phyloP scores from a whole-genome alignment of 768 basidiomycete species.

The Termitomyces heimii region DNA sequence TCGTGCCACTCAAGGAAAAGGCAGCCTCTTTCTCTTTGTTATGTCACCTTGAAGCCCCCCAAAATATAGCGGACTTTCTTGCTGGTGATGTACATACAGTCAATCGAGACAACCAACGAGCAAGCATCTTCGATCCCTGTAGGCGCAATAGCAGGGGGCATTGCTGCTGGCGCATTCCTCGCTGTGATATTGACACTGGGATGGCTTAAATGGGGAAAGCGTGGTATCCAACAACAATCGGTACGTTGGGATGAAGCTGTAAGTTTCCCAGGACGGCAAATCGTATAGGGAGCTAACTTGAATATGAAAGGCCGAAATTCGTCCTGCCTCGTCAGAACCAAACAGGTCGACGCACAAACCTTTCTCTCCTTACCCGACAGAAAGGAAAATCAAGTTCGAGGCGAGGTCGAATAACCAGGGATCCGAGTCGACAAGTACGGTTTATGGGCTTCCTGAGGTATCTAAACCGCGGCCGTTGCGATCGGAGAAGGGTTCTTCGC shows the following conservation, averaged over 20 bases:
- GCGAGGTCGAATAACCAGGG: neutral
- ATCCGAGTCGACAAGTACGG: neutral
- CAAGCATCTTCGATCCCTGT: conserved; percentile 29
- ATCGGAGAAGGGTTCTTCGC: conserved; percentile 8
- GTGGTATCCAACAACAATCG: conserved; percentile 30
- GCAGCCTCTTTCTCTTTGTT: neutral
- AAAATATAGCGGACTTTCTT: neutral
- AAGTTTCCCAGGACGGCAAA: neutral
- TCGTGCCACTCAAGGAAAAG: conserved; percentile 1
- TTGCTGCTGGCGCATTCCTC: conserved; percentile 39
- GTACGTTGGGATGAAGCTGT: neutral
- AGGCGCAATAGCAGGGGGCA: conserved; percentile 45
- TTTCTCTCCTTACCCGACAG: conserved; percentile 18
- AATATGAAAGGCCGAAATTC: conserved; percentile 20
- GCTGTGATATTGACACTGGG: conserved; percentile 34
- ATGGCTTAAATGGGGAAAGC: conserved; percentile 44
- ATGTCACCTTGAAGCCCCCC: neutral
- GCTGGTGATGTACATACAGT: conserved; percentile 12
- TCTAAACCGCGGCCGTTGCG: conserved; percentile 12
- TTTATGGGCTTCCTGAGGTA: conserved; percentile 1
- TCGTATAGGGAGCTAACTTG: neutral
- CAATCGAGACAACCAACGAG: neutral
- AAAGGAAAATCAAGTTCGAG: conserved; percentile 36
- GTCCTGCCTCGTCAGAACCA: conserved; percentile 5
- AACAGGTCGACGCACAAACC: conserved; percentile 22